A percentile compares a stretch with the other conserved stretches of the same genome.
Conservation (phyloP, 495 filamentous ascomycete species). For the Hypoxylon rickii region DNA sequence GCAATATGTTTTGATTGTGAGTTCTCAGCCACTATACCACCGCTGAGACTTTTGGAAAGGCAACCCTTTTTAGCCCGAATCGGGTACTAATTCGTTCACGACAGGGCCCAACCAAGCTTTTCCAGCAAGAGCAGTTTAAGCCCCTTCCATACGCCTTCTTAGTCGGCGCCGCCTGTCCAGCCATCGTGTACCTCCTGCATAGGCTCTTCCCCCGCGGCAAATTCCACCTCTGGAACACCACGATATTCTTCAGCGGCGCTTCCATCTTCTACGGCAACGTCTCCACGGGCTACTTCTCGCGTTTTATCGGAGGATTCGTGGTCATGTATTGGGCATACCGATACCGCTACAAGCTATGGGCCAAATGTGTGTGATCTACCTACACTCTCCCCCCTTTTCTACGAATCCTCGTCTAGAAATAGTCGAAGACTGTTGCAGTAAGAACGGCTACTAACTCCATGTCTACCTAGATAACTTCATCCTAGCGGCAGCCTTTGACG, state of each 20-base stretch:
- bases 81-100: background rate
- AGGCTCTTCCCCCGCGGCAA: constrained; percentile 53
- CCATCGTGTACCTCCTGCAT: constrained; percentile 54
- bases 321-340: constrained; percentile 61
- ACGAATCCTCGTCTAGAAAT: background rate
- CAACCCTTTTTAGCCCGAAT: background rate
- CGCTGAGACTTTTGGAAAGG: too few relatives aligned
- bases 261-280: constrained; percentile 54
- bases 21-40: too few relatives aligned
- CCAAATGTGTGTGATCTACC: constrained; percentile 37
- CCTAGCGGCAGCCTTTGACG: constrained; percentile 60
- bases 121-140: constrained; percentile 52
- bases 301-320: constrained; percentile 60
- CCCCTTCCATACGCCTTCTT: constrained; percentile 62
- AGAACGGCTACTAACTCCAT: background rate
- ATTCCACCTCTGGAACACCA: constrained; percentile 61
- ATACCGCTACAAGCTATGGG: constrained; percentile 59
- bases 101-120: constrained; percentile 57
- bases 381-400: too few relatives aligned
- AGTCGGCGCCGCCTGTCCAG: constrained; percentile 54
- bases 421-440: background rate
- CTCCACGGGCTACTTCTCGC: constrained; percentile 59
- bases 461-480: constrained; percentile 51
- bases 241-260: constrained; percentile 56
- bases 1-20: constrained; percentile 59